These are phyloP conservation scores for Taiwanofungus camphoratus DNA, from an alignment of 1,284 basidiomycete genomes.

Conservation along the genomic window DNA sequence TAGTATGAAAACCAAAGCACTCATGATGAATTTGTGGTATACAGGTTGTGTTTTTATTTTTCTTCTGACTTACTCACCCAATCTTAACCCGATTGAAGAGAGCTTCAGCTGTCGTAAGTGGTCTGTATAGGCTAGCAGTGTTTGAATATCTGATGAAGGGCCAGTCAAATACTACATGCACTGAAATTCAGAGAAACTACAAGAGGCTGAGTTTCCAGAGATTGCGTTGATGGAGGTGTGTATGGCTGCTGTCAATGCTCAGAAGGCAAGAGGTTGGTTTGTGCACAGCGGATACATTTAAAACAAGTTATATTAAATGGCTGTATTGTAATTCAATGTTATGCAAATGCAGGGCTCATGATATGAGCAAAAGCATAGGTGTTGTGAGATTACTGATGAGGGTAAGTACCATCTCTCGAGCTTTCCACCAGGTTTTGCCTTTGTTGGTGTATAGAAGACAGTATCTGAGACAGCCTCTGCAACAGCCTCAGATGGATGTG, in stretches of 20 bases:
- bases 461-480: too few species aligned
- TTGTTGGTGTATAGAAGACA: too few species aligned
- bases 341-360: too few species aligned
- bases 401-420: too few species aligned
- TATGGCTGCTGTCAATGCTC: conserved; percentile 17
- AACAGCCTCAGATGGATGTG: too few species aligned
- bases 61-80: conserved; percentile 7
- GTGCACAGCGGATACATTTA: not conserved
- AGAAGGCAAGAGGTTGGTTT: conserved; percentile 25
- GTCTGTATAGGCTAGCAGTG: not conserved
- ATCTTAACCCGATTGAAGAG: conserved; percentile 8
- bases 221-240: conserved; percentile 17
- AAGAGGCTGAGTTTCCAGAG: not conserved
- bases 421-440: too few species aligned
- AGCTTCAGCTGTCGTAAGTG: conserved; percentile 6
- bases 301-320: too few species aligned
- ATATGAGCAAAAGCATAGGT: too few species aligned
- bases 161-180: conserved; percentile 8
- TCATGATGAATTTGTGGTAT: too few species aligned
- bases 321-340: too few species aligned
- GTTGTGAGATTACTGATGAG: too few species aligned
- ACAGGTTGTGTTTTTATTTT: conserved; percentile 12
- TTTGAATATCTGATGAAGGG: not conserved
- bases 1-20: too few species aligned
- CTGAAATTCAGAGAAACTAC: not conserved